phyloP scores from a whole-genome alignment of 129 eudicot species.

The Pseudognaphalium luteoalbum region DNA sequence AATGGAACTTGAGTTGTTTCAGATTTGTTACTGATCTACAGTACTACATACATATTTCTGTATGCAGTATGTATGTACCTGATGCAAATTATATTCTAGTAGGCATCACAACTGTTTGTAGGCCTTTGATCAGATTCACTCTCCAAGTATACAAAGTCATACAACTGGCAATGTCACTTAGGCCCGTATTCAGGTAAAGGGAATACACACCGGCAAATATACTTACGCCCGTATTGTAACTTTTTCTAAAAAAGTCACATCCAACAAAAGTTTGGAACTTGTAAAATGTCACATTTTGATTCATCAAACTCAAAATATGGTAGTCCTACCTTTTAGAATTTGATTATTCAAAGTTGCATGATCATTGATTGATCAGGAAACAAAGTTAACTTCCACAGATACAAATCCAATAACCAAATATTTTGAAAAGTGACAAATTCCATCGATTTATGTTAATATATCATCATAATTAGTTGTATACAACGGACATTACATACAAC shows the following conservation, averaged over 20 bases:
- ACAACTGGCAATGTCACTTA: no score
- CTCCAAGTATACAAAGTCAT: no score
- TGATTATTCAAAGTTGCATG: neutral
- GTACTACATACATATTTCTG: neutral
- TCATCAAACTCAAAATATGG: constrained; percentile 15
- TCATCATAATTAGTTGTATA: neutral
- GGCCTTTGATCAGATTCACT: no score
- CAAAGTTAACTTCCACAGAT: constrained; percentile 5
- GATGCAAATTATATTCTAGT: neutral
- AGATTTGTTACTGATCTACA: neutral
- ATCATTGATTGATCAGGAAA: neutral
- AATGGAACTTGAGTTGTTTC: neutral
- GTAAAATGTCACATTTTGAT: constrained; percentile 12
- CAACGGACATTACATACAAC: neutral
- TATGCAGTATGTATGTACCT: neutral
- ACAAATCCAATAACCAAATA: neutral
- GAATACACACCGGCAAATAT: no score
- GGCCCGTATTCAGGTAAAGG: no score
- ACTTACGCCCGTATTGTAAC: no score
- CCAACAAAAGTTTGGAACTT: neutral
- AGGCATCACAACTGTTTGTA: no score
- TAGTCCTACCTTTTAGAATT: neutral
- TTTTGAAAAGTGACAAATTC: neutral
- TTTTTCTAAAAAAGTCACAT: no score
- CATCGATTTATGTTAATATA: neutral